Evolutionary conservation across 2,329 filamentous ascomycete species (phyloP), one percentile per base, ranked within the genome.

Genomic region (Raffaelea arxii): DNA sequence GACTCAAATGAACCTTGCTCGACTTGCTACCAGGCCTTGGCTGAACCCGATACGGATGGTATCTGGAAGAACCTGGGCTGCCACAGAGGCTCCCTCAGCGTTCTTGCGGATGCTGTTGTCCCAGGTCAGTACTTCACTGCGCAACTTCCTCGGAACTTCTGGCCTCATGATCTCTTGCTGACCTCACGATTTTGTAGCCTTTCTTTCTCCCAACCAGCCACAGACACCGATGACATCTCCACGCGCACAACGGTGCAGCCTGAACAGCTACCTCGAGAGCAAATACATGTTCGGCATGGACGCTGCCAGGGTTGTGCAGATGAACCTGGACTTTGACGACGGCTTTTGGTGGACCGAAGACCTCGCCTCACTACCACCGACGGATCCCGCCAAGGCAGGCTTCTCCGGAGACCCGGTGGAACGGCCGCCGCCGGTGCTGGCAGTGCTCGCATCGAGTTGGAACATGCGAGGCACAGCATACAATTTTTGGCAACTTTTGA

Each of bases 331-430:
- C 53, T 77, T 74, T 46, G 65, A 72, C 25, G 75, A 79, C 52
- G 66, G 66, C 2, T 78, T 79, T 54, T 79, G 75, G 75, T 75
- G 72, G 71, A 72, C 69, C 16, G 72, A 75, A 41, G 69, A 75
- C 51, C 58, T 73, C 22, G 67, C 66, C 7, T 64, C 56, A 40
- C 50, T 67, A 30, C 63, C 67, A 11, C 62, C 63, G 24, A 53
- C 59, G 2, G 69, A 68, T 41, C 63, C 64, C 4, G 60, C 63
- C 4, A 49, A 62, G 10, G 60, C 67, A 4, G 61, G 58, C 3
- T 71, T 67, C 53, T 59, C 59, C 16, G 62, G 61, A 47, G 65
- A 69, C 3, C 56, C 63, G 3, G 55, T 64, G 11, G 63, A 66
- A 12, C 62, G 66, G 24, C 60, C 70, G 6, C 72, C 75, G 1